Base-by-base conservation (phyloP, 164 flowering plant species). In the Magnolia officinalis region DNA sequence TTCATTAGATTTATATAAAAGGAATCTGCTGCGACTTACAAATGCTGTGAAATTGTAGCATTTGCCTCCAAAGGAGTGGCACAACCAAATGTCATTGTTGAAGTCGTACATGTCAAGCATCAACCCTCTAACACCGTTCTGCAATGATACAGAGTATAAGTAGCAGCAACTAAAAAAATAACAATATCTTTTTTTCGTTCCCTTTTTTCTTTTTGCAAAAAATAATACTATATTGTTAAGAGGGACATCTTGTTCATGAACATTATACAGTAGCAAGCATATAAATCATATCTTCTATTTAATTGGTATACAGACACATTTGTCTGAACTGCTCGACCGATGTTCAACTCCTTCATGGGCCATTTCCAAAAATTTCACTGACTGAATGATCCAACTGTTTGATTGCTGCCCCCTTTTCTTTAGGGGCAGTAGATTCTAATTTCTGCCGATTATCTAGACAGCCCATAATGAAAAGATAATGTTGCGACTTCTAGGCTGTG, bases 81-180 rank as follows among this genome's bases (percentile, higher is more conserved):
- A 94, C 75, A 92, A 79, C 98, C 98, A 94, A 70, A 92, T 86
- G 76, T 89, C 92, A 79, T 90, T 90, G 49, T 84, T 63, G 80
- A 89, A 92, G 85, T 94, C 98, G 78, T 92, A 92, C 89, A 88
- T 83, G 75, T 92, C 97, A 1, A 94, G 92, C 98, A 91, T 94
- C 58, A 94, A 80, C 16, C 96, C 98, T 79, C 97, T 83, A 24
- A 94, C 92, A 24, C 98, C 98, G 89, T 91, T 92, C 98, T 94
- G 92, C 91, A 92, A 74, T 55, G 61, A 55, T 55, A 16, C 13
- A 10, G 4, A 55, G 0, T 55, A 10, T 55, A 55, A 55, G 2
- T 16, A 55, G 61, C 61, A 55, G 16, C 61, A 55, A 55, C 61
- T 55, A 55, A 16, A 55, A 55, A 55, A 10, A 55, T 10, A 55